These are phyloP conservation scores for Flaveria brownii DNA, from an alignment of 129 eudicot genomes.

Conservation along the genomic window DNA sequence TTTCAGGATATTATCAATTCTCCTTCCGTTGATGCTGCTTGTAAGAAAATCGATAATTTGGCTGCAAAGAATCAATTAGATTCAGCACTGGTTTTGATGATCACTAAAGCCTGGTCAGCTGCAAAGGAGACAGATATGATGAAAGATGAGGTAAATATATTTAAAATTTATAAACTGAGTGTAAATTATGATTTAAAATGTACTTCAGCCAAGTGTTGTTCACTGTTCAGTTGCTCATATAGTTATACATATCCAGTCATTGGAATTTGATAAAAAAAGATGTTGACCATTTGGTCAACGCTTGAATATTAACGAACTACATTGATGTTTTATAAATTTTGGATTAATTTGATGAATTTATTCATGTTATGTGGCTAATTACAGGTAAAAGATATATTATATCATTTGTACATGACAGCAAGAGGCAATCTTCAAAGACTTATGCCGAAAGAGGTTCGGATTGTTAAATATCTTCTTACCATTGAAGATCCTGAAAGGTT, in stretches of 20 bases:
- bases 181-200: not conserved
- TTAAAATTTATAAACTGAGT: not conserved
- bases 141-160: conserved; percentile 65
- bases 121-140: conserved; percentile 71
- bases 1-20: conserved; percentile 83
- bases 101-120: conserved; percentile 88
- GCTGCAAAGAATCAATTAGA: conserved; percentile 79
- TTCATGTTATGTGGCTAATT: conserved; percentile 10
- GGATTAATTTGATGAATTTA: conserved; percentile 13
- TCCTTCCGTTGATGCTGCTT: conserved; percentile 81
- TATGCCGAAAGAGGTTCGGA: conserved; percentile 78
- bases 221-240: conserved; percentile 1
- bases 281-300: not conserved
- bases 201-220: not conserved
- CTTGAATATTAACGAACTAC: not conserved
- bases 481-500: conserved; percentile 79
- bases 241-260: not conserved
- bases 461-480: conserved; percentile 66
- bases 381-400: conserved; percentile 77
- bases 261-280: not conserved
- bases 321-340: not conserved
- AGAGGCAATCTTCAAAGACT: conserved; percentile 70
- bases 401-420: conserved; percentile 69
- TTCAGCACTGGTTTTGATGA: conserved; percentile 65
- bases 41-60: conserved; percentile 70